Evolutionary conservation across 2,329 filamentous ascomycete genomes (phyloP), one percentile per base, ranked within the genome.

Genomic region (Emericellopsis cladophorae): DNA sequence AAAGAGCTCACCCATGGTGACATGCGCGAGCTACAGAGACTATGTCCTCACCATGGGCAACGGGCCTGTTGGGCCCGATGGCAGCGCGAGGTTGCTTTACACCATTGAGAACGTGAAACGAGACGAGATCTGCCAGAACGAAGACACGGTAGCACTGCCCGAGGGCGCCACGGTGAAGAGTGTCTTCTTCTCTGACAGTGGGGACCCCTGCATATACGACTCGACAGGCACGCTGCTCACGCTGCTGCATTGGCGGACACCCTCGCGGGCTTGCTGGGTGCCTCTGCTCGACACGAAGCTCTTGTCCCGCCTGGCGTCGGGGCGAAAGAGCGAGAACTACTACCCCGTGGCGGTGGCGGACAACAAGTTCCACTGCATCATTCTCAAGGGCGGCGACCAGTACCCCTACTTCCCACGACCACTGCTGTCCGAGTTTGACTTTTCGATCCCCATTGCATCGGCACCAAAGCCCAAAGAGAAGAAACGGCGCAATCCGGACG

Each of bases 1-100:
- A 47, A 96, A 96, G 66, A 89, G 83, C 60, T 78, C 76, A 3
- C 89, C 90, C 2, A 84, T 86, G 40, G 88, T 98, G 16, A 92
- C 88, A 0, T 98, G 92, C 54, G 87, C 88, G 1, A 90, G 87
- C 50, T 96, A 86, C 85, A 75, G 83, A 48, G 88, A 98, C 65
- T 96, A 96, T 58, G 81, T 98, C n/a, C 74, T 96, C 56, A 95
- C 89, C 0, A 77, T 98, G 49, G 90, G 90, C 41, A 98, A 98
- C 52, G 93, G 93, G 0, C 79, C 92, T 1, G 74, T 94, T 29
- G 80, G 80, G 11, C 75, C 79, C 9, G 81, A 92, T 54, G 90
- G 92, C 15, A 75, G 71, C 42, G 79, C 87, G 1, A 80, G 81
- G 35, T 72, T 98, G 22, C 67, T 85, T 8, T 98, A 96, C 64